phyloP scores from a whole-genome alignment of 2,329 filamentous ascomycete species.

The Xylariaceae sp. region DNA sequence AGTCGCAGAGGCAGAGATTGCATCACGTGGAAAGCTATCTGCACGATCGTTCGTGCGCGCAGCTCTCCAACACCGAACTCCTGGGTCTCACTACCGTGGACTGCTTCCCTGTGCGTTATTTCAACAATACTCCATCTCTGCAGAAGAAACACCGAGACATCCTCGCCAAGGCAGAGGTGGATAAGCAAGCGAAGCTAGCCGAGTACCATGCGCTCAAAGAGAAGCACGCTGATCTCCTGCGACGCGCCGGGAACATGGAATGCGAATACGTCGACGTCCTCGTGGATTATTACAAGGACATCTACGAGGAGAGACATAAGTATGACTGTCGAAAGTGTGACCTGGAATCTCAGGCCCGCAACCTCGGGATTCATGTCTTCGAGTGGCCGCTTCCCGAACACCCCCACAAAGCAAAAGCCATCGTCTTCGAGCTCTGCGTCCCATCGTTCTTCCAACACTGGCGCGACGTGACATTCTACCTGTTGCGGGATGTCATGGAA shows the following conservation, averaged over 20 bases:
- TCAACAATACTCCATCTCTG: not conserved
- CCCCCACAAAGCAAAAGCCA: not conserved
- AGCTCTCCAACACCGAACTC: not conserved
- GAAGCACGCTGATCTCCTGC: not conserved
- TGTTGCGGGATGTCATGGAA: not conserved
- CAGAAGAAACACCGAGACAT: not conserved
- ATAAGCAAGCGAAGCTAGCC: not conserved
- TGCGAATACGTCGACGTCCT: not conserved
- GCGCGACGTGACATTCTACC: conserved; percentile 6
- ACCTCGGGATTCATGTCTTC: not conserved
- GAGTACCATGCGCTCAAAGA: not conserved
- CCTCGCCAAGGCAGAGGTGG: not conserved
- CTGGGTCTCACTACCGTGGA: not conserved
- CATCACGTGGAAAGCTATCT: conserved; percentile 2
- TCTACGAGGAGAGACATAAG: not conserved
- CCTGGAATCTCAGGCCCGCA: not conserved
- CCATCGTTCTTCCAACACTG: conserved; percentile 1
- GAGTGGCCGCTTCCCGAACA: conserved; percentile 10
- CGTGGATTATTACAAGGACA: not conserved
- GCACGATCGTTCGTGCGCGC: not conserved
- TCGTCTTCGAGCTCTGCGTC: conserved; percentile 4
- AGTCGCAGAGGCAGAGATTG: conserved; percentile 8
- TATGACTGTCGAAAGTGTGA: not conserved
- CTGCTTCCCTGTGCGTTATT: conserved; percentile 5
- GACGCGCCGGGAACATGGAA: not conserved